Base-by-base conservation (phyloP, 495 filamentous ascomycete genomes). In the Lentithecium fluviatile region DNA sequence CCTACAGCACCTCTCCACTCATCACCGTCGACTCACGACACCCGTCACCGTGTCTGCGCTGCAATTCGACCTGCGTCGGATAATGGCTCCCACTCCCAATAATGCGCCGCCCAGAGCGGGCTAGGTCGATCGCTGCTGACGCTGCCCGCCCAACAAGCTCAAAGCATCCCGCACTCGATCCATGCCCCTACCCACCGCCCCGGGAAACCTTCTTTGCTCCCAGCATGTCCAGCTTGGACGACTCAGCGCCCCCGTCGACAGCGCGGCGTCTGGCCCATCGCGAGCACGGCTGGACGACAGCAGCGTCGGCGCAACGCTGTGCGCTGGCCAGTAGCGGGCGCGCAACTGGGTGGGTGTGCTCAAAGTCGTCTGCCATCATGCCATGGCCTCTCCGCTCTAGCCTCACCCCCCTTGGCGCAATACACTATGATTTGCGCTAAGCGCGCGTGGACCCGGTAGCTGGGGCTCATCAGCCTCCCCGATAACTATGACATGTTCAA, bases 371-470 rank as follows among this genome's bases (percentile, higher is more conserved):
- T 12, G 19, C 21, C 42, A 21, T 10, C 11, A 20, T 15, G n/a
- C 13, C 45, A 29, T 15, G 25, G 10, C 49, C 21, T n/a, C 49
- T 38, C 32, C n/a, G 37, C 34, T 6, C 38, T 3, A 21, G 34
- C 52, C 21, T 8, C 45, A 3, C n/a, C 7, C 24, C 11, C 49
- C 49, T 52, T 36, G 20, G 21, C 32, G 34, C 37, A 51, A 34
- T 56, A 48, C 45, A 47, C 51, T 64, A 64, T 64, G 60, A 64
- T 64, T 64, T 64, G 60, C 60, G 60, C 60, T 53, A 58, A 53
- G 36, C 46, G 43, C 47, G 60, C 54, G 53, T 53, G 60, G 60
- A 64, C 60, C 60, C 32, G 60, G 60, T 61, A 49, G 52, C 43
- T 48, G 59, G 59, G 10, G 52, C 40, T 42, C 50, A 37, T 61